Base-by-base conservation (phyloP, 75 land plant genomes). In the Pinus tabuliformis region DNA sequence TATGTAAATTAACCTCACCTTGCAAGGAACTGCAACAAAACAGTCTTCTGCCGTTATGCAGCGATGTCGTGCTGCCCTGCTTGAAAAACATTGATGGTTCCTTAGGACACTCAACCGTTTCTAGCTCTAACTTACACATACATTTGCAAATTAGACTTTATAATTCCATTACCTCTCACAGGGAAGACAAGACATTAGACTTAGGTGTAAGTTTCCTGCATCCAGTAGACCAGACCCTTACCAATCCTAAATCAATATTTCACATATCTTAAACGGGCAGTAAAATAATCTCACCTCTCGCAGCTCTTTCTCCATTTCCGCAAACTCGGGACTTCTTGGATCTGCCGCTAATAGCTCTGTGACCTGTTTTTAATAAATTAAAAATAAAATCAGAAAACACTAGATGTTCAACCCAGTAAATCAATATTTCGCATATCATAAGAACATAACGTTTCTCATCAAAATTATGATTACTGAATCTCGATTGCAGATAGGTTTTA, bases 241-340 rank as follows among this genome's bases (percentile, higher is more conserved):
- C 68, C 20, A 33, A 64, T 33, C 36, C 39, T 17, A 64, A 64
- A 64, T 64, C 3, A 64, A 64, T 30, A 1, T 33, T 16, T 30
- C 9, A 30, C n/a, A 59, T 7, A 59, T 14, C 68, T 13, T 8
- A 18, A 37, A 58, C 21, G 70, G 14, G 18, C 14, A 66, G 26
- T 9, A 73, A 49, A 56, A 33, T 49, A 54, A 24, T 74, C 86
- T 82, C 80, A 93, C 98, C 98, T 95, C 98, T 77, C 72, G 66
- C 58, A 96, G 88, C 74, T 90, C 91, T 78, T 89, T 92, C 61
- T 84, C 85, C 93, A 94, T 92, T 77, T 94, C 99, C 3, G 59
- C 77, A 81, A 90, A 96, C 82, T 96, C 99, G 16, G 81, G 77
- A 81, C 92, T 96, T n/a, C 81, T 83, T 42, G 99, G 91, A 70